Conservation (phyloP, 768 basidiomycete species). For the Tylopilus vinaceipallidus region DNA sequence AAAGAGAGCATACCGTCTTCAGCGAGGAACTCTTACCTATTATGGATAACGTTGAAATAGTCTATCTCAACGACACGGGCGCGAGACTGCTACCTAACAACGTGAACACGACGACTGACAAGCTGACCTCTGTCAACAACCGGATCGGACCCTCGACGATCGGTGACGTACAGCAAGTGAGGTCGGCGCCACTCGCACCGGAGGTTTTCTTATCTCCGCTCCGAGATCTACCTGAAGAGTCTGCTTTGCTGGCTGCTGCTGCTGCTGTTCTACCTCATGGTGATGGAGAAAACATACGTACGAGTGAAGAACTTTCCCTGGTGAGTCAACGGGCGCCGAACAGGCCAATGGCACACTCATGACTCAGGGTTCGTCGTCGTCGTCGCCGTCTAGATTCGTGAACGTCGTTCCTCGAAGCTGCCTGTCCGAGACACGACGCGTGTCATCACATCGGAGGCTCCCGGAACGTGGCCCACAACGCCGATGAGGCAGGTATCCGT, state of each 20-base stretch:
- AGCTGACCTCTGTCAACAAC: background rate
- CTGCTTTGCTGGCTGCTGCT: slow-evolving; percentile 6
- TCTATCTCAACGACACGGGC: slow-evolving; percentile 5
- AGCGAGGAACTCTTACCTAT: slow-evolving; percentile 11
- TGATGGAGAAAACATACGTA: slow-evolving; percentile 13
- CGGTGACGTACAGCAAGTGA: slow-evolving; percentile 12
- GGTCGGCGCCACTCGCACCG: slow-evolving; percentile 18
- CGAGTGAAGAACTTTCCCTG: slow-evolving; percentile 1
- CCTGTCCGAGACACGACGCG: background rate
- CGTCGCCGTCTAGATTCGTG: too few relatives aligned
- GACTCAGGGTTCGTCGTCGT: background rate
- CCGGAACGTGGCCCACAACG: slow-evolving; percentile 12
- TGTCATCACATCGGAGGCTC: background rate
- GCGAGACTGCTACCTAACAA: slow-evolving; percentile 10
- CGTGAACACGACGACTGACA: background rate
- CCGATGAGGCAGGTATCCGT: slow-evolving; percentile 21
- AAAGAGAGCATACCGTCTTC: slow-evolving; percentile 4
- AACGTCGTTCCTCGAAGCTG: slow-evolving; percentile 11
- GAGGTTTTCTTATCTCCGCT: slow-evolving; percentile 33
- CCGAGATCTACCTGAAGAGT: slow-evolving; percentile 4
- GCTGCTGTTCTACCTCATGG: slow-evolving; percentile 11
- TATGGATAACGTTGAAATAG: slow-evolving; percentile 6
- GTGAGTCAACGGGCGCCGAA: slow-evolving; percentile 17
- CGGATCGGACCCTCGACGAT: slow-evolving; percentile 6
- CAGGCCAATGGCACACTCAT: slow-evolving; percentile 4